Evolutionary conservation across 805 yeast species (phyloP), one percentile per base, ranked within the genome.

Genomic region (Barnettozyma vustinii): DNA sequence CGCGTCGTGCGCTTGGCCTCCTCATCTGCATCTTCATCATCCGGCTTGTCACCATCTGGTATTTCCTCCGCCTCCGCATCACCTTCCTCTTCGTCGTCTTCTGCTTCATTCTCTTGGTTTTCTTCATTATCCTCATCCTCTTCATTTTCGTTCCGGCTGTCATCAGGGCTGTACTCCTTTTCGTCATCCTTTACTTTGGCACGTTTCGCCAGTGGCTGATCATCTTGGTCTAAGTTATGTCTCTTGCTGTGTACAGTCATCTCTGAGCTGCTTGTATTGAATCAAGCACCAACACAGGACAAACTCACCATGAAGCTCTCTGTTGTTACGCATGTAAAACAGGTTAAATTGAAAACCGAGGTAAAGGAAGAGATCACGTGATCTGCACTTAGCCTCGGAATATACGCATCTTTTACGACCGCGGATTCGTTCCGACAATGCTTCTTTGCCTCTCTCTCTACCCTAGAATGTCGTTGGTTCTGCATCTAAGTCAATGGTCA

Each of bases 1-100:
- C 63, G 72, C 19, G 70, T 72, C 12, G 67, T 63, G 7, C 74
- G 68, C 42, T 61, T 69, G 42, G 61, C 65, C 46, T 61, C 68
- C 44, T 67, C 67, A 37, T 62, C 69, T 3, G 52, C 67, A 13
- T 60, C 69, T 10, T 61, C 63, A 6, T 60, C 60, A 9, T 54
- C 55, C 0, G 47, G 55, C 9, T 51, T 62, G 7, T 51, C 57
- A 9, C 51, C 58, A 18, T 52, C 60, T 9, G 51, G 62, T 15
- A 60, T 59, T 5, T 58, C 61, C 2, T 53, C 56, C 2, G 56
- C 58, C 5, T 55, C 65, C 4, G 5, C 33, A 13, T 40, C 21
- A 56, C 63, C 58, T n/a, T 50, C 59, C 5, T 52, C 57, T 13
- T 53, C 57, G 15, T 52, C 56, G 16, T 53, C 54, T 1, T 53